Evolutionary conservation across 208 protist species (phyloP).

Genomic region (Herpetomonas samuelpessoai): DNA sequence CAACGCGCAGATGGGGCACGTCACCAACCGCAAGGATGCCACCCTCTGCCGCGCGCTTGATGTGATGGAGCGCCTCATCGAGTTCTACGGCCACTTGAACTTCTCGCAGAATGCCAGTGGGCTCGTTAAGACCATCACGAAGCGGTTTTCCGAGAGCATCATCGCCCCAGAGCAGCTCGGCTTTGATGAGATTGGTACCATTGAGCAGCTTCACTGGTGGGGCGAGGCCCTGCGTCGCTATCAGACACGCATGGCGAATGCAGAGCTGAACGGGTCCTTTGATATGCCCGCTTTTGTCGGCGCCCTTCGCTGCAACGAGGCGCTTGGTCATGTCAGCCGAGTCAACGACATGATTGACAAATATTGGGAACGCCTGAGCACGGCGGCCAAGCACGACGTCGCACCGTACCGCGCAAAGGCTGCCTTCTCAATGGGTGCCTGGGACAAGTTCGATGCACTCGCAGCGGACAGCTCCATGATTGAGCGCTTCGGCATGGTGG

Average conservation of each 20-base stretch:
- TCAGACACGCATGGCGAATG: constrained; percentile 48
- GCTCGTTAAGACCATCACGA: constrained; percentile 69
- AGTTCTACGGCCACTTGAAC: constrained; percentile 85
- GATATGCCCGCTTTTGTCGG: constrained; percentile 67
- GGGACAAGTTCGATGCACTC: constrained; percentile 77
- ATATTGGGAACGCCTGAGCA: constrained; percentile 58
- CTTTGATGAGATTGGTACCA: constrained; percentile 71
- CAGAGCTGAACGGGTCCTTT: constrained; percentile 23
- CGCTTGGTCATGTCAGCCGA: constrained; percentile 59
- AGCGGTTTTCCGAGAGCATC: constrained; percentile 73
- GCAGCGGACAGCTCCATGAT: constrained; percentile 34
- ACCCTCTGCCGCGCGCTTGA: constrained; percentile 41
- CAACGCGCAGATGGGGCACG: constrained; percentile 10
- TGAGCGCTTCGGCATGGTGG: constrained; percentile 58
- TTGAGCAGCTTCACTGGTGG: constrained; percentile 91
- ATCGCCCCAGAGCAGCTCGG: constrained; percentile 70
- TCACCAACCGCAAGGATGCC: constrained; percentile 34
- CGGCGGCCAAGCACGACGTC: constrained; percentile 49
- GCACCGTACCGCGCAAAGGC: constrained; percentile 77
- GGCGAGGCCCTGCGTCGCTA: constrained; percentile 77
- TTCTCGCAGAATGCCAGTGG: constrained; percentile 83
- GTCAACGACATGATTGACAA: constrained; percentile 56
- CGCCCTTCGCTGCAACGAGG: constrained; percentile 76
- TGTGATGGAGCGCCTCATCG: constrained; percentile 77
- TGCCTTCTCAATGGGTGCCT: constrained; percentile 70